Conservation (phyloP, 495 filamentous ascomycete genomes). For the Neurospora hispaniola region DNA sequence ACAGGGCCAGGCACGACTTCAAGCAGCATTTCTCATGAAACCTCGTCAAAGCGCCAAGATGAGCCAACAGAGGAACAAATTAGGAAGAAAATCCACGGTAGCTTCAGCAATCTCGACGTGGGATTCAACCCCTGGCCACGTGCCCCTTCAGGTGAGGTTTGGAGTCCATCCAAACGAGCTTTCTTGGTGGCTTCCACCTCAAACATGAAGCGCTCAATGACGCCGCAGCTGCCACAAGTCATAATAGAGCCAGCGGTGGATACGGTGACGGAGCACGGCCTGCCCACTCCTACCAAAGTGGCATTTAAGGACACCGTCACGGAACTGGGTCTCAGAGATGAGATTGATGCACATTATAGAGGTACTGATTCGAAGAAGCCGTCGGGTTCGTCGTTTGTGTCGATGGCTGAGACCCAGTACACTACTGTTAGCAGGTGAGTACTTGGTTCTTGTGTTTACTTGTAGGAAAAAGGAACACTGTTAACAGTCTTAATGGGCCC, state of each 20-base stretch:
- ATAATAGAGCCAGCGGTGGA: background rate
- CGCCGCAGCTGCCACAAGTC: background rate
- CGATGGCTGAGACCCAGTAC: background rate
- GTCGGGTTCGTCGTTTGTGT: background rate
- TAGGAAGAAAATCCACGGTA: background rate
- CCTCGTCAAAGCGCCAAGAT: background rate
- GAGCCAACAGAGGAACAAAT: background rate
- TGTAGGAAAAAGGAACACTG: background rate
- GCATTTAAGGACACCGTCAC: background rate
- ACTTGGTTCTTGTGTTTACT: background rate
- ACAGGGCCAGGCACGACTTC: background rate
- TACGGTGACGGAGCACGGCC: background rate
- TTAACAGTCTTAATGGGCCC: background rate
- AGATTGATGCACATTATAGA: background rate
- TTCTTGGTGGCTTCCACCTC: too few relatives aligned
- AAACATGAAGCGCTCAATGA: background rate
- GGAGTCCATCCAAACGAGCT: background rate
- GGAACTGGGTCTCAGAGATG: background rate
- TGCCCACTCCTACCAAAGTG: background rate
- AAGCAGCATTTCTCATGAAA: background rate
- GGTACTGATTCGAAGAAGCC: background rate
- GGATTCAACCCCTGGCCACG: slow-evolving; percentile 9
- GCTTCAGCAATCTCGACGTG: slow-evolving; percentile 2
- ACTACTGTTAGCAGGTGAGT: background rate
- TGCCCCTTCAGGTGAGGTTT: background rate